Percentiles rank a stretch among this genome's conserved stretches.
phyloP scores from a whole-genome alignment of 2,329 filamentous ascomycete genomes.

The Scopulariopsis brevicaulis region DNA sequence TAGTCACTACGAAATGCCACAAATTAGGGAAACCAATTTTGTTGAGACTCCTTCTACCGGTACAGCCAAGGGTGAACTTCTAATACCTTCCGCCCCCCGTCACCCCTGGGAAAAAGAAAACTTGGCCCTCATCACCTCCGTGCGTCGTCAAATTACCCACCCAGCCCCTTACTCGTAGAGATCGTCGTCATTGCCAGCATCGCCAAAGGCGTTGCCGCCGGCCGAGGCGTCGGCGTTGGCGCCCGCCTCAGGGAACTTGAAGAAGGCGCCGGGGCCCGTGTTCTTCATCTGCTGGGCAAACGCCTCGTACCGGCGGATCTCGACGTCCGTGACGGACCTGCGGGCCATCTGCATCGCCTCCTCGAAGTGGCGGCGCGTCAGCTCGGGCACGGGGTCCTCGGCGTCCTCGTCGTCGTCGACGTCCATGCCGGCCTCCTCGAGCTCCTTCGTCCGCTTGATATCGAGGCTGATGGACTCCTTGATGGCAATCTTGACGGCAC shows the following conservation, averaged over 20 bases:
- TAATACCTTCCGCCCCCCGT: neutral
- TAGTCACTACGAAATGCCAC: neutral
- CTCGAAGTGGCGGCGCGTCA: constrained; percentile 95
- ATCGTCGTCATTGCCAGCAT: constrained; percentile 88
- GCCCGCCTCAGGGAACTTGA: constrained; percentile 84
- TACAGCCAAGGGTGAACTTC: neutral
- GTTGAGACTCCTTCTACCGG: neutral
- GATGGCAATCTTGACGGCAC: constrained; percentile 97
- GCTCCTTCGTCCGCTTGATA: constrained; percentile 82
- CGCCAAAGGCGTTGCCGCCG: constrained; percentile 59
- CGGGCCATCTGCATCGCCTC: constrained; percentile 95
- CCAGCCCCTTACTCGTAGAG: constrained; percentile 58
- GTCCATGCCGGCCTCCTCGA: constrained; percentile 72
- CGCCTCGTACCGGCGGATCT: constrained; percentile 96
- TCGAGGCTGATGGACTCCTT: constrained; percentile 88
- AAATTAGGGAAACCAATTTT: neutral
- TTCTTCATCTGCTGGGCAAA: constrained; percentile 99
- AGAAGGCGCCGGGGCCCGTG: constrained; percentile 86
- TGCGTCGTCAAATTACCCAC: neutral
- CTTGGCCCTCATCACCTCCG: neutral
- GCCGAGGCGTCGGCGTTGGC: constrained; percentile 35
- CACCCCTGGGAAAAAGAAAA: neutral
- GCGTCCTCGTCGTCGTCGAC: constrained; percentile 61
- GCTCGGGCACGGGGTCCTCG: constrained; percentile 90
- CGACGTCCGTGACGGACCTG: constrained; percentile 88